Base-by-base conservation (phyloP, 352 stramenopile species). In the Globisporangium mamillatum region DNA sequence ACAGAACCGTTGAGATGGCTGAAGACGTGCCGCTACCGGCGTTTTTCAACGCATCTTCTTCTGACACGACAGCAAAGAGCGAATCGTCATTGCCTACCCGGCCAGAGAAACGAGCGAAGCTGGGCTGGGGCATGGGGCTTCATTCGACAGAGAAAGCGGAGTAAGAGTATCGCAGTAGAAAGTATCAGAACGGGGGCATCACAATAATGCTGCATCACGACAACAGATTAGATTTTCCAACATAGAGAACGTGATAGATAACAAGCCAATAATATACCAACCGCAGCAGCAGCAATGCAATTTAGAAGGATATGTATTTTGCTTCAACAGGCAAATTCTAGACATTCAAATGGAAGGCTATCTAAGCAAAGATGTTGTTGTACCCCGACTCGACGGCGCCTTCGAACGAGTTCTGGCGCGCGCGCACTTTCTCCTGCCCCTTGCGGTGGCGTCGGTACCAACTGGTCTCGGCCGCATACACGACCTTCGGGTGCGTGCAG, bases 391-490 rank as follows among this genome's bases (percentile, higher is more conserved):
- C 79, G 6, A 83, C 69, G 20, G 75, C 78, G 56, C 83, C 79
- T 64, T 89, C 78, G 63, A 85, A 87, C 55, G 81, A 81, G 46
- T 90, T 77, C 44, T 80, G 64, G 20, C 76, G 81, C 62, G 80
- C 75, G 27, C 68, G 70, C 54, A 89, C 64, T 61, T 87, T 86
- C 53, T 90, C 81, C 67, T 91, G 85, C 4, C 80, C 83, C 48
- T 89, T 74, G 60, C 88, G 86, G 57, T 95, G 88, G 63, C 88
- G 86, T 22, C 84, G 86, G 71, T 95, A 95, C 88, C 88, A 95
- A 62, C 85, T 94, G 27, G 75, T 90, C 38, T 90, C 79, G 22
- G 72, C 64, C 1, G 73, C 74, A 65, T 93, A 93, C 24, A 64
- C 56, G 22, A 88, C 68, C 25, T 73, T 52, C 4, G 44, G 44